Evolutionary conservation across 805 yeast genomes (phyloP).

Genomic region (Suhomyces sp.): DNA sequence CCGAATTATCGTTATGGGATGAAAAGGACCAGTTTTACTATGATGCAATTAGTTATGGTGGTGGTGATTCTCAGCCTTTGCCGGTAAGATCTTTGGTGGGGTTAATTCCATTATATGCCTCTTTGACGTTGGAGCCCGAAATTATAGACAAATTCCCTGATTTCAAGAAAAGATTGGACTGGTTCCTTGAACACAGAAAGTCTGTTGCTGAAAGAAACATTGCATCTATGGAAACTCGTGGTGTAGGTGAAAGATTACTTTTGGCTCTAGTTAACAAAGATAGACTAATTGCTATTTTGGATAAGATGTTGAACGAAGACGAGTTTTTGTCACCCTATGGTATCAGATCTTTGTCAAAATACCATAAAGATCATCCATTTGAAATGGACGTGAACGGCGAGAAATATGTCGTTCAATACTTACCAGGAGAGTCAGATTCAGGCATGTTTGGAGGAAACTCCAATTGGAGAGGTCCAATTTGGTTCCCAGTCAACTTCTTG

Average conservation of each 20-base stretch:
- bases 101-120: constrained; percentile 85
- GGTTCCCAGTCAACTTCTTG: constrained; percentile 91
- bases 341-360: constrained; percentile 82
- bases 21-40: constrained; percentile 85
- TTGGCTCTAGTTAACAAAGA: constrained; percentile 80
- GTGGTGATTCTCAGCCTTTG: constrained; percentile 57
- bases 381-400: constrained; percentile 79
- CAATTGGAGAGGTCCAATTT: constrained; percentile 96
- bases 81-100: constrained; percentile 91
- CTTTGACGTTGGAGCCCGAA: constrained; percentile 84
- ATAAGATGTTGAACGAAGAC: constrained; percentile 77
- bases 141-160: constrained; percentile 72
- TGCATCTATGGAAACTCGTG: constrained; percentile 77
- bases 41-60: constrained; percentile 86
- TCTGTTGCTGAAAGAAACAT: constrained; percentile 76
- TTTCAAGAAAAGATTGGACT: constrained; percentile 75
- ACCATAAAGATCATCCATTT: constrained; percentile 80
- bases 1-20: constrained; percentile 68
- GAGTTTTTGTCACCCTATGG: constrained; percentile 86
- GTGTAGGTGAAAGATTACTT: constrained; percentile 78
- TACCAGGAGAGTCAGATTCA: constrained; percentile 87
- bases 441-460: constrained; percentile 96
- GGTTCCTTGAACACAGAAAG: constrained; percentile 74
- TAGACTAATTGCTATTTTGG: constrained; percentile 68
- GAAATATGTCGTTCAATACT: constrained; percentile 64